Evolutionary conservation across 331 rosid genomes (phyloP).

Genomic region (Saraca asoca): DNA sequence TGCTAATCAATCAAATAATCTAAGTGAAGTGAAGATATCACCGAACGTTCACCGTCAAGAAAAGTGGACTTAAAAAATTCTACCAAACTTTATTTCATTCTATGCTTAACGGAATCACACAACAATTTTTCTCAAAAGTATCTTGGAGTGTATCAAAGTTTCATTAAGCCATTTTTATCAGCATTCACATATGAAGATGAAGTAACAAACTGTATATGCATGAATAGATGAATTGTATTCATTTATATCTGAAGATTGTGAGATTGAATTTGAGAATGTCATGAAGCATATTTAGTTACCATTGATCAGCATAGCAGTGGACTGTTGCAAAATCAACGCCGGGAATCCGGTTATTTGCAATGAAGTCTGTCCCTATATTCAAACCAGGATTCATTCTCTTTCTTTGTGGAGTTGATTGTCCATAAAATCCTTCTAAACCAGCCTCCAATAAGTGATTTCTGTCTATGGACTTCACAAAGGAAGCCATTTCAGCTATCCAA

Average conservation of each 20-base stretch:
- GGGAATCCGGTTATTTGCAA: constrained; percentile 63
- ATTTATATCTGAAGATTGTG: not conserved
- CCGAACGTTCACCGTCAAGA: too few species aligned
- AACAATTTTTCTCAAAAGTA: too few species aligned
- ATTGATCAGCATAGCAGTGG: constrained; percentile 89
- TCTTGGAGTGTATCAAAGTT: too few species aligned
- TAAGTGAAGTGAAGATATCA: not conserved
- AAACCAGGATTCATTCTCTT: constrained; percentile 65
- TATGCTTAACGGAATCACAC: too few species aligned
- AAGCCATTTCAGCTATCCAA: constrained; percentile 93
- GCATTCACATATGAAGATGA: too few species aligned
- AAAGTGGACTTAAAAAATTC: too few species aligned
- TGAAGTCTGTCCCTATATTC: constrained; percentile 79
- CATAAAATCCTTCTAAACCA: constrained; percentile 91
- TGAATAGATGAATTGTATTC: too few species aligned
- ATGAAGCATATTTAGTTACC: constrained; percentile 44
- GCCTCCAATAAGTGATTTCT: constrained; percentile 88
- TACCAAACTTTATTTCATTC: too few species aligned
- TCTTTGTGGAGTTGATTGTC: constrained; percentile 73
- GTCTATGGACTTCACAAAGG: constrained; percentile 79
- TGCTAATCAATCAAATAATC: not conserved
- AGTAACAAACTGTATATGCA: too few species aligned
- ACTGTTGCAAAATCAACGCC: constrained; percentile 86
- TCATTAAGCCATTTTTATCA: too few species aligned
- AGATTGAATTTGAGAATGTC: not conserved